Percentiles rank a stretch among this genome's conserved stretches.
These are phyloP conservation scores for Hypomyces rosellus DNA, from an alignment of 2,329 filamentous ascomycete genomes.

Conservation along the genomic window DNA sequence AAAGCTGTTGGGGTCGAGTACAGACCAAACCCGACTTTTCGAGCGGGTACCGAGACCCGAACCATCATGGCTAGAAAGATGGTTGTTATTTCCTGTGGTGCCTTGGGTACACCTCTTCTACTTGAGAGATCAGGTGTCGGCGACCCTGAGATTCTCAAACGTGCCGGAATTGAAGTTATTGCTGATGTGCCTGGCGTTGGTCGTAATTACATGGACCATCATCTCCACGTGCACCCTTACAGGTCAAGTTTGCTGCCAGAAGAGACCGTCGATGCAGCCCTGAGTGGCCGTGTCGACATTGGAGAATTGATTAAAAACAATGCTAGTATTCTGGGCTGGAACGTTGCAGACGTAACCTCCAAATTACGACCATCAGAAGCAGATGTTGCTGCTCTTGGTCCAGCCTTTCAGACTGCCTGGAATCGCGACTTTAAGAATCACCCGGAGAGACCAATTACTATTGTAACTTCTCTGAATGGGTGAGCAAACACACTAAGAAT, in stretches of 20 bases:
- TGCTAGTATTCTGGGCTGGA: slow-evolving; percentile 45
- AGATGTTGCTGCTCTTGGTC: slow-evolving; percentile 43
- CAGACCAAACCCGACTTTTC: slow-evolving; percentile 38
- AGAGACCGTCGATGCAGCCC: slow-evolving; percentile 37
- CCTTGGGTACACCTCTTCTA: slow-evolving; percentile 43
- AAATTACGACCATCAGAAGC: slow-evolving; percentile 46
- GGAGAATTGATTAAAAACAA: slow-evolving; percentile 37
- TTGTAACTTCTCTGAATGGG: slow-evolving; percentile 29
- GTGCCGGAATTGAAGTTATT: slow-evolving; percentile 40
- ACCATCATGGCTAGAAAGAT: slow-evolving; percentile 46
- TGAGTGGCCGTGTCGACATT: slow-evolving; percentile 40
- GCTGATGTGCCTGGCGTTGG: slow-evolving; percentile 45
- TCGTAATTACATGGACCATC: slow-evolving; percentile 36
- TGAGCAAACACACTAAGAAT: not conserved
- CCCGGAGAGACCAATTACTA: slow-evolving; percentile 36
- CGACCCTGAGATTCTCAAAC: slow-evolving; percentile 34
- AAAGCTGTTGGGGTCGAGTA: slow-evolving; percentile 52
- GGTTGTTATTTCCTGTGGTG: slow-evolving; percentile 42
- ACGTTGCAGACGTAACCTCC: slow-evolving; percentile 43
- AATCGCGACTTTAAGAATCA: slow-evolving; percentile 38
- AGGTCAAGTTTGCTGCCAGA: slow-evolving; percentile 12
- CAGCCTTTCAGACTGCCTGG: slow-evolving; percentile 44
- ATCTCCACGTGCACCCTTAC: slow-evolving; percentile 47
- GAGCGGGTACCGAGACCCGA: slow-evolving; percentile 24
- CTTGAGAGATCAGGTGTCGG: slow-evolving; percentile 56